These are phyloP conservation scores for Ascochyta clinopodiicola DNA, from an alignment of 2,329 filamentous ascomycete species.

Conservation along the genomic window DNA sequence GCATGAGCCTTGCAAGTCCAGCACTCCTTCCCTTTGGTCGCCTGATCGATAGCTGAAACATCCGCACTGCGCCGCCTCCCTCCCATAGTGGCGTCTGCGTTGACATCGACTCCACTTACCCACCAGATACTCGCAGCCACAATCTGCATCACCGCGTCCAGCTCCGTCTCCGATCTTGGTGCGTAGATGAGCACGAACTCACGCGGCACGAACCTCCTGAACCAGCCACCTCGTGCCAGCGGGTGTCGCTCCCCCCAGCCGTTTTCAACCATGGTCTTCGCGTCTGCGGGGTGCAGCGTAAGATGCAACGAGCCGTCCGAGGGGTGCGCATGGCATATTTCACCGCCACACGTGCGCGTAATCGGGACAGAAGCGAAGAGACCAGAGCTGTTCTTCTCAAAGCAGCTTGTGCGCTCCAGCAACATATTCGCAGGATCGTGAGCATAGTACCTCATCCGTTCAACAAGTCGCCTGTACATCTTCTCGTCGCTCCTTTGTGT, in stretches of 20 bases:
- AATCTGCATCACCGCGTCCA: slow-evolving; percentile 71
- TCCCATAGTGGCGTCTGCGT: slow-evolving; percentile 18
- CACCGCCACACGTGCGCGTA: slow-evolving; percentile 76
- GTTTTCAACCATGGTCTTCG: slow-evolving; percentile 71
- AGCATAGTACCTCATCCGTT: slow-evolving; percentile 29
- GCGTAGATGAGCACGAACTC: slow-evolving; percentile 86
- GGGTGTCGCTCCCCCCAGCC: slow-evolving; percentile 79
- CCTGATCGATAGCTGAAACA: slow-evolving; percentile 30
- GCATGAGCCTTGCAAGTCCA: slow-evolving; percentile 36
- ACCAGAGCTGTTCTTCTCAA: slow-evolving; percentile 82
- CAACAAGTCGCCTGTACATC: slow-evolving; percentile 48
- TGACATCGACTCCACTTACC: slow-evolving; percentile 54
- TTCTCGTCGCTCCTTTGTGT: slow-evolving; percentile 68
- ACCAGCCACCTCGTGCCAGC: slow-evolving; percentile 70
- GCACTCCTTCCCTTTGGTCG: slow-evolving; percentile 29
- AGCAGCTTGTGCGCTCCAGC: slow-evolving; percentile 69
- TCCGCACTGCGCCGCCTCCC: slow-evolving; percentile 31
- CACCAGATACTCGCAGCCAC: slow-evolving; percentile 79
- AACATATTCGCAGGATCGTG: slow-evolving; percentile 39
- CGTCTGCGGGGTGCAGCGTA: slow-evolving; percentile 80
- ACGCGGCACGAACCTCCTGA: slow-evolving; percentile 71
- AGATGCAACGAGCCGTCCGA: slow-evolving; percentile 80
- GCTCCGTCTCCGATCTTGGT: slow-evolving; percentile 71
- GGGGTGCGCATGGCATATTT: slow-evolving; percentile 81
- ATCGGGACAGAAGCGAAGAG: slow-evolving; percentile 72